Conservation (phyloP, 176 grass and related monocot species). For the Avena atlantica region DNA sequence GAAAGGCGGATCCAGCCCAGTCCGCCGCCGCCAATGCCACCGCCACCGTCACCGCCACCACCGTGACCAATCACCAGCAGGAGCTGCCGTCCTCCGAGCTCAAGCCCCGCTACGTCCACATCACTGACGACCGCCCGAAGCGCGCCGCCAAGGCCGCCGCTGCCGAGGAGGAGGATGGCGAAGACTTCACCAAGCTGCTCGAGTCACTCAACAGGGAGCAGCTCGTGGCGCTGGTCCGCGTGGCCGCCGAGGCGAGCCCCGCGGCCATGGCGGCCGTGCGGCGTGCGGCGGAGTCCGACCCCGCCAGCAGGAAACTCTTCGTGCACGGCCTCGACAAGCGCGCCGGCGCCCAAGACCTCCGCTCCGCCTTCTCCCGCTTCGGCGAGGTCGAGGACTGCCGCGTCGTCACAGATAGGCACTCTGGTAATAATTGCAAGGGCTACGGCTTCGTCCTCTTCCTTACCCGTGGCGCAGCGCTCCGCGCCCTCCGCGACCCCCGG, state of each 20-base stretch:
- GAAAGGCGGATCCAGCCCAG: slow-evolving; percentile 57
- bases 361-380: slow-evolving; percentile 73
- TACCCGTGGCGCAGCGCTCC: slow-evolving; percentile 69
- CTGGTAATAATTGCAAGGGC: slow-evolving; percentile 75
- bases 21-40: not conserved
- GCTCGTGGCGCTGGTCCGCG: slow-evolving; percentile 77
- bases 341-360: slow-evolving; percentile 70
- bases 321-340: slow-evolving; percentile 95
- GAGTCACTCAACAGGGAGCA: slow-evolving; percentile 84
- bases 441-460: slow-evolving; percentile 94
- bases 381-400: slow-evolving; percentile 96
- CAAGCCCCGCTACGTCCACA: slow-evolving; percentile 47
- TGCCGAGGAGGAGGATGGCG: slow-evolving; percentile 49
- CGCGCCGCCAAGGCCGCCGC: slow-evolving; percentile 15
- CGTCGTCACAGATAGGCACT: slow-evolving; percentile 83
- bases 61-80: slow-evolving; percentile 39
- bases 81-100: slow-evolving; percentile 36
- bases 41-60: not conserved
- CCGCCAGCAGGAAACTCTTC: slow-evolving; percentile 89
- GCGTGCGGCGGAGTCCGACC: slow-evolving; percentile 75
- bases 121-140: slow-evolving; percentile 64
- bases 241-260: slow-evolving; percentile 60
- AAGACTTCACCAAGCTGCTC: slow-evolving; percentile 73
- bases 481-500: slow-evolving; percentile 82
- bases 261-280: slow-evolving; percentile 69